Evolutionary conservation across 2,329 filamentous ascomycete species (phyloP).

Genomic region (Pseudonectria foliicola): DNA sequence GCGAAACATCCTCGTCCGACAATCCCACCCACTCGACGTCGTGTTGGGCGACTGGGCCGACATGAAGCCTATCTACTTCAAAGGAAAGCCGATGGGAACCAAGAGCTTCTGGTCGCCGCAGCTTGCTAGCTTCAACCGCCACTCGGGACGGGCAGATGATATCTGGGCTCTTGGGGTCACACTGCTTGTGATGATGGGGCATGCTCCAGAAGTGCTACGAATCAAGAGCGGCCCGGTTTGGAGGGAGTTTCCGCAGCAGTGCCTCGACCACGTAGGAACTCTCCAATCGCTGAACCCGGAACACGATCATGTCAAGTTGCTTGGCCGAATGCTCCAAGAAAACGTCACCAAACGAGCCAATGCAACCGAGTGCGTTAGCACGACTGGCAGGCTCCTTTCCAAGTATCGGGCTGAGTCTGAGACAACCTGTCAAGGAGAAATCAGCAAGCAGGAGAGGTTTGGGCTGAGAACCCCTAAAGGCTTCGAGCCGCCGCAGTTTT

Average conservation of each 20-base stretch:
- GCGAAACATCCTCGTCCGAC: constrained; percentile 24
- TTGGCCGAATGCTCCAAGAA: constrained; percentile 15
- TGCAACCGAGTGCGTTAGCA: constrained; percentile 13
- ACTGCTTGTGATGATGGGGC: constrained; percentile 23
- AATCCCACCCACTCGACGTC: constrained; percentile 20
- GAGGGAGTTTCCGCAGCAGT: constrained; percentile 17
- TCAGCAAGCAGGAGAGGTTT: constrained; percentile 3
- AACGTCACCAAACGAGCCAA: constrained; percentile 11
- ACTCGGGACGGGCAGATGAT: constrained; percentile 23
- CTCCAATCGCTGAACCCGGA: constrained; percentile 19
- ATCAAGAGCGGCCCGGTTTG: constrained; percentile 7
- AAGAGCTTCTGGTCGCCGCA: constrained; percentile 24
- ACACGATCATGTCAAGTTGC: constrained; percentile 17
- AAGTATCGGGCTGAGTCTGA: not conserved
- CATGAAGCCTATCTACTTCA: constrained; percentile 11
- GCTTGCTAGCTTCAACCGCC: constrained; percentile 11
- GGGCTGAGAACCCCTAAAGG: constrained; percentile 16
- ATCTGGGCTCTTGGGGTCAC: constrained; percentile 28
- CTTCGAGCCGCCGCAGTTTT: constrained; percentile 21
- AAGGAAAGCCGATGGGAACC: constrained; percentile 17
- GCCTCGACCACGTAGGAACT: constrained; percentile 15
- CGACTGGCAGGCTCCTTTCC: constrained; percentile 6
- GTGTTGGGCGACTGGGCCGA: constrained; percentile 27
- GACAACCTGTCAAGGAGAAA: not conserved
- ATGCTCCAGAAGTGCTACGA: constrained; percentile 16